phyloP scores from a whole-genome alignment of 441 rosid species.

The Theobroma grandiflorum region DNA sequence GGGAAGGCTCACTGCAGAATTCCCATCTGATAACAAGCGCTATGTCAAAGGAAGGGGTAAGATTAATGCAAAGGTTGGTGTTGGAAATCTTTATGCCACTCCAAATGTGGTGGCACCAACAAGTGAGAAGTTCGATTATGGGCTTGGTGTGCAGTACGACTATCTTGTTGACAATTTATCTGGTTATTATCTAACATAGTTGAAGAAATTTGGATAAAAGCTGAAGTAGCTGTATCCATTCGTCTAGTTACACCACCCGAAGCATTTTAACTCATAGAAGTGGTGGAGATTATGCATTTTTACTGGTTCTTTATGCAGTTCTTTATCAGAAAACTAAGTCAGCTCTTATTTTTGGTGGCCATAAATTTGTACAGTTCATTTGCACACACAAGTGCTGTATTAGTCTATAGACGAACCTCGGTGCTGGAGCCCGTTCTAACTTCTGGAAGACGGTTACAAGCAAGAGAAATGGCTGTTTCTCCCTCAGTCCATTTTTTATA shows the following conservation, averaged over 20 bases:
- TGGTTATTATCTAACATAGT: constrained; percentile 63
- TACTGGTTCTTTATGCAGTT: constrained; percentile 33
- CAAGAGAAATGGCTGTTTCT: constrained; percentile 37
- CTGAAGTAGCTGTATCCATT: constrained; percentile 28
- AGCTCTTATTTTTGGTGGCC: constrained; percentile 29
- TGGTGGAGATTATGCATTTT: constrained; percentile 31
- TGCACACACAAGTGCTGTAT: constrained; percentile 24
- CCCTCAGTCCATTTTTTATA: constrained; percentile 21
- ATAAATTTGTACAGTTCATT: constrained; percentile 37
- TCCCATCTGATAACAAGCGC: constrained; percentile 82
- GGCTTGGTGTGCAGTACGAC: constrained; percentile 67
- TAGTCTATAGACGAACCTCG: constrained; percentile 21
- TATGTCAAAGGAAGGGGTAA: constrained; percentile 71
- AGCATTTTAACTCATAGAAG: constrained; percentile 30
- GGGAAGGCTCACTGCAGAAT: constrained; percentile 97
- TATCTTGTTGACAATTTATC: constrained; percentile 69
- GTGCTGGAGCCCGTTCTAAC: constrained; percentile 40
- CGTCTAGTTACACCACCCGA: constrained; percentile 31
- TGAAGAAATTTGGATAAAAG: constrained; percentile 21
- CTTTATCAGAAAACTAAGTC: constrained; percentile 36
- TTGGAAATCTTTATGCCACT: constrained; percentile 53
- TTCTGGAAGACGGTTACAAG: constrained; percentile 28
- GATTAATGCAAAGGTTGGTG: constrained; percentile 55
- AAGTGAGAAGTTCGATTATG: constrained; percentile 58
- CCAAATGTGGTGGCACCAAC: constrained; percentile 55